Evolutionary conservation across 225 moss, liverwort and hornwort genomes (phyloP).

Genomic region (Antitrichia curtipendula): DNA sequence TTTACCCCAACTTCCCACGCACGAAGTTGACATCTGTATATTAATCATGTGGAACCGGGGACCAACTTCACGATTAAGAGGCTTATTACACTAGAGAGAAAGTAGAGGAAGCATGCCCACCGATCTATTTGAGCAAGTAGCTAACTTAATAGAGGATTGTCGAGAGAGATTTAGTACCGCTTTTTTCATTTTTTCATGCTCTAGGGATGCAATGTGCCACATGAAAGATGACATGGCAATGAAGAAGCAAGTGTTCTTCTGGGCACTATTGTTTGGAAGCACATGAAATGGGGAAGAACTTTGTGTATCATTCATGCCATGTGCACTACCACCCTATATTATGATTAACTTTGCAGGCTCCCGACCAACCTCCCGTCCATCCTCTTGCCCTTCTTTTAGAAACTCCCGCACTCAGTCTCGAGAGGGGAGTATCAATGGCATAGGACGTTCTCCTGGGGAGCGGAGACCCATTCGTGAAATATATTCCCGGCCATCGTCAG

Average conservation of each 20-base stretch:
- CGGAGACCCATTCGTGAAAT: constrained; percentile 4
- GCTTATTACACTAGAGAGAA: background rate
- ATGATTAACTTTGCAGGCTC: constrained; percentile 10
- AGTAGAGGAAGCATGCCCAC: background rate
- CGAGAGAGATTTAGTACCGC: background rate
- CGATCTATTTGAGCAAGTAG: background rate
- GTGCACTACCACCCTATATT: background rate
- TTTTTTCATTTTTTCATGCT: background rate
- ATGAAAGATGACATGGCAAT: background rate
- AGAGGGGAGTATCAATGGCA: background rate
- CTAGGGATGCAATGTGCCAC: background rate
- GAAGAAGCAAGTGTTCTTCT: background rate
- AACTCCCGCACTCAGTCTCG: constrained; percentile 7
- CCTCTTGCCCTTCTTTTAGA: constrained; percentile 41
- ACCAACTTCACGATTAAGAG: background rate
- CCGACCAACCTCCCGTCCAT: constrained; percentile 18
- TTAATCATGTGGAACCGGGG: background rate
- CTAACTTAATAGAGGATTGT: background rate
- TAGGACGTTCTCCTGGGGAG: constrained; percentile 20
- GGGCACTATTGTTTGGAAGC: background rate
- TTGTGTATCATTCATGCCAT: background rate
- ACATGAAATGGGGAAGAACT: background rate
- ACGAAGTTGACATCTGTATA: background rate
- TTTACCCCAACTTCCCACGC: background rate
- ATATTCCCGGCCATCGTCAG: constrained; percentile 25